Percentiles rank a stretch among this genome's conserved stretches.
Evolutionary conservation across 768 basidiomycete genomes (phyloP).

Genomic region (Favolaschia claudopus): DNA sequence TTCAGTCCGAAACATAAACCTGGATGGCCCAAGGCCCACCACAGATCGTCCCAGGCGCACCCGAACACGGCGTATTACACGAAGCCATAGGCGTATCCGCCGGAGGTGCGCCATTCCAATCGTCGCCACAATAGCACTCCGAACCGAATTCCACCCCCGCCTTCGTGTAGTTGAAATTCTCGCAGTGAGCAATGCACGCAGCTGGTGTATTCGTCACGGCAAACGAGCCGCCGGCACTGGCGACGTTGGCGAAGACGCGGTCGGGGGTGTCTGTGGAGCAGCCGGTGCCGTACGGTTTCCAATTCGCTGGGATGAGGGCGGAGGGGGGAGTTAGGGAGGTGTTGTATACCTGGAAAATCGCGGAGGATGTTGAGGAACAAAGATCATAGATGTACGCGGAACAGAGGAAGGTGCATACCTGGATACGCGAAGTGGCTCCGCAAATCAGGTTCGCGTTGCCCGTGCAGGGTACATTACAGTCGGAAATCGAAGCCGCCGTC

Average conservation of each 20-base stretch:
- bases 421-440: conserved; percentile 7
- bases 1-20: neutral
- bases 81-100: neutral
- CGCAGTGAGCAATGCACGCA: conserved; percentile 6
- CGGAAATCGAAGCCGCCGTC: neutral
- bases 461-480: conserved; percentile 4
- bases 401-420: no score
- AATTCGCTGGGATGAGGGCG: neutral
- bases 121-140: conserved; percentile 9
- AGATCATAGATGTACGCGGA: conserved; percentile 4
- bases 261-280: conserved; percentile 4
- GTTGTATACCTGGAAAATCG: conserved; percentile 8
- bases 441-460: neutral
- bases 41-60: conserved; percentile 7
- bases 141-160: conserved; percentile 4
- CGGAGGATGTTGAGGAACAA: neutral
- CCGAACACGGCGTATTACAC: neutral
- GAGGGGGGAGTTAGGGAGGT: conserved; percentile 6
- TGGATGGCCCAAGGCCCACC: conserved; percentile 12
- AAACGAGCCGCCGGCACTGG: neutral
- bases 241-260: conserved; percentile 10
- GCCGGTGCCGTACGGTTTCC: conserved; percentile 11
- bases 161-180: neutral
- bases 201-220: conserved; percentile 1
- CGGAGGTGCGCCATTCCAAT: conserved; percentile 1